Evolutionary conservation across 192 early-diverging fungal genomes (phyloP), one percentile per base, ranked within the genome.

Genomic region (Mortierella antarctica): DNA sequence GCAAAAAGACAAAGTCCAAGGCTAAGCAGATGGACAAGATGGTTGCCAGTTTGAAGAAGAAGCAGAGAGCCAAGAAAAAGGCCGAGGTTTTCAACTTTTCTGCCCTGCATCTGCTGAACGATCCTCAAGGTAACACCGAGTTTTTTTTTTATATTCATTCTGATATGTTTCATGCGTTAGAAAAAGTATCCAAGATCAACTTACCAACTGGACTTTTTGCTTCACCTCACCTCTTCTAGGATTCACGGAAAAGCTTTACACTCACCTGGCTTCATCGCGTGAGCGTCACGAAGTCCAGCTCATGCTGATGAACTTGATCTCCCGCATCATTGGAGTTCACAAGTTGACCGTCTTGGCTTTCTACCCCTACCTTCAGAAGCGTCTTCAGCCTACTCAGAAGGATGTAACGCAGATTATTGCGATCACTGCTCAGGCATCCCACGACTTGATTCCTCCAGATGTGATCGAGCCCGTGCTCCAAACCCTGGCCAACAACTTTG

Each of bases 171-270:
- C 17, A 21, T 57, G 53, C 15, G 40, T 15, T 48, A 6, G 17
- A 17, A 21, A 10, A 7, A 57, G 7, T 20, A 14, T 14, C 40
- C 12, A 8, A 9, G 12, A 7, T 49, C 61, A 57, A 1, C 40
- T 47, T 53, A 44, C 15, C 15, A 45, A 12, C 53, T 4, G 60
- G 11, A 4, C 17, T 50, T 23, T 70, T 74, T 49, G 18, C 18
- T 48, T 21, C 42, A 41, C 42, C 42, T 59, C n/a, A n/a, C n/a
- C 41, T 59, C 17, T 41, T 12, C 18, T 44, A 87, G 86, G 94
- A n/a, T 97, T 98, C 82, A 88, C 92, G 47, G 98, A 99, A 67
- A 95, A 96, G 83, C 86, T 99, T n/a, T 98, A 98, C 83, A 89
- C 93, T 13, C 89, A 93, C 1, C 83, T 98, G 42, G 83, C 91